Evolutionary conservation across 1,284 basidiomycete species (phyloP), one percentile per base, ranked within the genome.

Genomic region (Leucoagaricus sp.): DNA sequence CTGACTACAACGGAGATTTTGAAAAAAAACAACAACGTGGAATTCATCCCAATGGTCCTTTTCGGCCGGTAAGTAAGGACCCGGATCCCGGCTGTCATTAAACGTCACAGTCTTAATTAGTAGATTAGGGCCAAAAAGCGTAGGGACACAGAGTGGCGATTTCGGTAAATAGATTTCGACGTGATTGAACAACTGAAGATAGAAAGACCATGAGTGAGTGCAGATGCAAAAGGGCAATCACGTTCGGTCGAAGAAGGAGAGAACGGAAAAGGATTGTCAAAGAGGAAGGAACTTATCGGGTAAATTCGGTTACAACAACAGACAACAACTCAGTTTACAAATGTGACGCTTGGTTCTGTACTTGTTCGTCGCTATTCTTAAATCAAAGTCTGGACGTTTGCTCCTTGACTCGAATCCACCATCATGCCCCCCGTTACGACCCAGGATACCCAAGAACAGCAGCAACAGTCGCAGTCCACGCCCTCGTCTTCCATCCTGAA

Each of bases 401-500:
- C 58, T 55, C 60, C 61, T 59, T 61, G 62, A 60, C 62, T 46
- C 29, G 42, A 53, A n/a, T 63, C 62, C 62, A 62, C 59, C 67
- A 65, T 66, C 66, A 79, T 79, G 77, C 74, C 77, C 62, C 76
- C 76, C 66, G 68, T 74, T 31, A 80, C 81, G 64, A 73, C 77
- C 15, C 67, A 75, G 41, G 74, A 77, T 15, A 71, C 73, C 10
- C 76, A 80, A 29, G 72, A 74, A 9, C 78, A 77, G 58, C 66
- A 73, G 13, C 7, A 38, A 36, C 51, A 53, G 29, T 10, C 49
- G 34, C 67, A 68, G 28, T 56, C 70, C 2, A 66, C 71, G 10
- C 60, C 74, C 0, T 71, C 81, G 0, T 69, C 78, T 0, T 76
- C 78, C 12, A 77, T 87, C 13, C 76, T 88, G 55, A 91, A 90